Evolutionary conservation across 495 filamentous ascomycete species (phyloP), one percentile per base, ranked within the genome.

Genomic region (Entonaema liquescens): DNA sequence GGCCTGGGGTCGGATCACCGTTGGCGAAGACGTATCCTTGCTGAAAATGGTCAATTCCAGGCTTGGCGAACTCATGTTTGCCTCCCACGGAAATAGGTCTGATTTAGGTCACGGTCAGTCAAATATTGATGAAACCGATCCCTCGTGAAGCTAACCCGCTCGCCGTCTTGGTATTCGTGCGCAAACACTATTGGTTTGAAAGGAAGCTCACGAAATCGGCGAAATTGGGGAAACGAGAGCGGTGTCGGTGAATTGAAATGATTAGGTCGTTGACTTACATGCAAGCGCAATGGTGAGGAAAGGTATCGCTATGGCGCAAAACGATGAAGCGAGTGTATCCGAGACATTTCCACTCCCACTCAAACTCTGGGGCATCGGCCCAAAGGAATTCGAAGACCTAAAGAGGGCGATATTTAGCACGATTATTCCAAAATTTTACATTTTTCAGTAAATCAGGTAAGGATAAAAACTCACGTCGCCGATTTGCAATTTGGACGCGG

Each of bases 341-440:
- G 19, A 77, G 66, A 61, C 75, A 77, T 71, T 77, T 77, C 75
- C 75, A 77, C 61, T 77, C 75, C 75, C 75, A 77, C 54, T 77
- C 73, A 17, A 77, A 77, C 31, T 77, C 75, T 35, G 70, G 65
- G 31, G 73, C 70, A 33, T 77, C 75, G 57, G 75, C 75, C 75
- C 75, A 77, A 31, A 77, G 73, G 66, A 77, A 77, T 65, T 77
- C 75, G 62, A 77, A 77, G n/a, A 77, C 75, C 75, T 77, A 59
- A 19, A 60, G 23, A 49, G 29, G 6, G 3, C 49, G 26, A 49
- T 19, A 62, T 61, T 71, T 61, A 71, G 64, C 50, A 64, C 26
- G 19, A 28, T 47, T 5, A 8, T 23, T 25, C 31, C 31, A 33
- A 33, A 33, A 33, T 47, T 33, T 47, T 25, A 31, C 21, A 29